Base-by-base conservation (phyloP, 139 green algal species). In the Coccomyxa sp. region DNA sequence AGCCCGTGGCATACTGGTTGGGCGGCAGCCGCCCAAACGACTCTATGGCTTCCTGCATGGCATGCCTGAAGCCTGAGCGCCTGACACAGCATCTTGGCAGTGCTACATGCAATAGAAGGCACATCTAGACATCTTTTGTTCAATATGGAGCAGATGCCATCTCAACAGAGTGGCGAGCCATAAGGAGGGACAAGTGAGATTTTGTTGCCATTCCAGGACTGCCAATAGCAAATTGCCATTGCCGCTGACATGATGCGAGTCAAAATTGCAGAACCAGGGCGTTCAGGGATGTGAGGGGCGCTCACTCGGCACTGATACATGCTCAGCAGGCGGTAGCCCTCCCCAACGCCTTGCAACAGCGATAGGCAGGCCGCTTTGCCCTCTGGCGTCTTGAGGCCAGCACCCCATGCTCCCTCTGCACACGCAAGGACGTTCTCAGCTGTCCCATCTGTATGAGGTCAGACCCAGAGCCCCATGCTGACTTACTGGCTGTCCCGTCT, bases 1-100 rank as follows among this genome's bases (percentile, higher is more conserved):
- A 97, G 1, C 83, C 90, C 0, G 94, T 97, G 39, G 80, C 73
- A 74, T 87, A 87, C 78, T 99, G 95, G 22, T 68, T 37, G 14
- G 74, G 55, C 4, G 90, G 85, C 22, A 98, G 87, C 55, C 83
- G 72, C 4, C 31, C 8, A 24, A 97, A 90, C 1, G 84, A 85
- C 27, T 86, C 82, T 2, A 96, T 35, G 0, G 94, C 95, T 34
- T 95, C 94, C 38, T 90, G 40, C 35, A 58, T 7, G n/a, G 50
- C 50, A 64, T 64, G 18, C 27, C 5, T 64, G 18, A 18, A 18
- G 5, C 27, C 2, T 31, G 4, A 64, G 18, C 50, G 5, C 27
- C 2, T 31, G 4, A 64, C 2, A 3, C 50, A 64, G 18, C 5
- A 64, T 2, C 27, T 7, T 64, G 5, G 50, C 50, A 31, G 22